Conservation (phyloP, 805 yeast genomes). For the Saturnispora hagleri region DNA sequence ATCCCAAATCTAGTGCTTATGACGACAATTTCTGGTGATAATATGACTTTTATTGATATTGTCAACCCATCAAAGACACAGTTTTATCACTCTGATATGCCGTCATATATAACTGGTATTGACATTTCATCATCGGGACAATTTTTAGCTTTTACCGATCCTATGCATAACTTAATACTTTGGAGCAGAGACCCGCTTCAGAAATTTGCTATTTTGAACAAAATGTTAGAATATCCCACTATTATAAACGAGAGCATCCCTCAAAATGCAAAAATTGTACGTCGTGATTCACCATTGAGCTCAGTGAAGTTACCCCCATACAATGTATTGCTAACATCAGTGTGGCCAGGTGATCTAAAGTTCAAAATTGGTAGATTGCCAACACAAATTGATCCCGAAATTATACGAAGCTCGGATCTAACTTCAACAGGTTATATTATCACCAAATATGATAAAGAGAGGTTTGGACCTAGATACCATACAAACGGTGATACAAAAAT, state of each 20-base stretch:
- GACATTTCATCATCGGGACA: slow-evolving; percentile 69
- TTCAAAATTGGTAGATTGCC: slow-evolving; percentile 58
- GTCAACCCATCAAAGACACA: slow-evolving; percentile 63
- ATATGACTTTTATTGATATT: slow-evolving; percentile 76
- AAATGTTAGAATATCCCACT: slow-evolving; percentile 49
- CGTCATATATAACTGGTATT: slow-evolving; percentile 37
- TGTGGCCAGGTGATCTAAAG: slow-evolving; percentile 60
- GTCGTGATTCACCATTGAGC: slow-evolving; percentile 52
- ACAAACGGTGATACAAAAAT: slow-evolving; percentile 17
- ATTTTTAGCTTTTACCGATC: slow-evolving; percentile 60
- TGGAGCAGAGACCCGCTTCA: slow-evolving; percentile 44
- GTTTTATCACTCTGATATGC: slow-evolving; percentile 57
- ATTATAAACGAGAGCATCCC: slow-evolving; percentile 27
- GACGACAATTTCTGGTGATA: slow-evolving; percentile 62
- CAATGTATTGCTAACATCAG: slow-evolving; percentile 63
- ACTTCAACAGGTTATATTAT: slow-evolving; percentile 28
- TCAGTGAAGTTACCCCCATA: slow-evolving; percentile 83
- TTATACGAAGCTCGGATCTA: slow-evolving; percentile 31
- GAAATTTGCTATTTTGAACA: slow-evolving; percentile 28
- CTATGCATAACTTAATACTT: slow-evolving; percentile 48
- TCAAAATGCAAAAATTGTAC: slow-evolving; percentile 25
- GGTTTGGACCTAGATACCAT: slow-evolving; percentile 49
- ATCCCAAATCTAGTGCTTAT: slow-evolving; percentile 68
- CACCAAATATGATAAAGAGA: slow-evolving; percentile 48
- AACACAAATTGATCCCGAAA: slow-evolving; percentile 39